Percentiles rank a stretch among this genome's conserved stretches.
These are phyloP conservation scores for Saturnispora halmiae DNA, from an alignment of 805 yeast genomes.

Conservation along the genomic window DNA sequence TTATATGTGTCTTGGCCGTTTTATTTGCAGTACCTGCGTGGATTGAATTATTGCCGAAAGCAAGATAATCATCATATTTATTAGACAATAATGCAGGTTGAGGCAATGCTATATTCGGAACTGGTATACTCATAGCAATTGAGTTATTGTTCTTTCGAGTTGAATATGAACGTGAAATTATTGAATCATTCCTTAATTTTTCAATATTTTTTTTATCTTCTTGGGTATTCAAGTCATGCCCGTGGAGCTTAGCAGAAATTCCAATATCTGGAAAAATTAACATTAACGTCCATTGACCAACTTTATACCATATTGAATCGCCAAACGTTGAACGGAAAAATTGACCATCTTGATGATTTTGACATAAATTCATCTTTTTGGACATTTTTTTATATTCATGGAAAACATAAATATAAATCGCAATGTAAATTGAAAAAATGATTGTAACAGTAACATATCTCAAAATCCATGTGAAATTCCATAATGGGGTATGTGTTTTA, in stretches of 20 bases:
- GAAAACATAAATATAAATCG: conserved; percentile 66
- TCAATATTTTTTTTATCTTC: conserved; percentile 24
- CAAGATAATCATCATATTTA: background rate
- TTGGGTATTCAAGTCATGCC: conserved; percentile 21
- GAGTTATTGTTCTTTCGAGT: background rate
- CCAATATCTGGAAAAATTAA: conserved; percentile 27
- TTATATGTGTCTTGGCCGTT: conserved; percentile 18
- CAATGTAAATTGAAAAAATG: conserved; percentile 55
- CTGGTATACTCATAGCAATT: background rate
- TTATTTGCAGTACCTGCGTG: no score
- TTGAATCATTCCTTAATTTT: conserved; percentile 14
- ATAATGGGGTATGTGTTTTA: conserved; percentile 54
- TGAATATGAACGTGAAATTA: background rate
- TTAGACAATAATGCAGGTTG: background rate
- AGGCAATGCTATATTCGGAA: background rate
- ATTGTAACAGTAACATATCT: conserved; percentile 56
- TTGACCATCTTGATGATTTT: conserved; percentile 5
- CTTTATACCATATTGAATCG: conserved; percentile 27
- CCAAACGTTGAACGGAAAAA: conserved; percentile 15
- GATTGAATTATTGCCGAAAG: conserved; percentile 10
- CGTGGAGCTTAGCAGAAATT: conserved; percentile 25
- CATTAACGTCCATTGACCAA: conserved; percentile 22
- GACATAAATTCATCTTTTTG: conserved; percentile 5
- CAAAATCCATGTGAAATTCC: conserved; percentile 83
- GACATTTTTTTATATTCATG: conserved; percentile 45